A percentile compares a stretch with the other conserved stretches of the same genome.
These are phyloP conservation scores for Clitoria ternatea DNA, from an alignment of 306 rosid genomes.

Conservation along the genomic window DNA sequence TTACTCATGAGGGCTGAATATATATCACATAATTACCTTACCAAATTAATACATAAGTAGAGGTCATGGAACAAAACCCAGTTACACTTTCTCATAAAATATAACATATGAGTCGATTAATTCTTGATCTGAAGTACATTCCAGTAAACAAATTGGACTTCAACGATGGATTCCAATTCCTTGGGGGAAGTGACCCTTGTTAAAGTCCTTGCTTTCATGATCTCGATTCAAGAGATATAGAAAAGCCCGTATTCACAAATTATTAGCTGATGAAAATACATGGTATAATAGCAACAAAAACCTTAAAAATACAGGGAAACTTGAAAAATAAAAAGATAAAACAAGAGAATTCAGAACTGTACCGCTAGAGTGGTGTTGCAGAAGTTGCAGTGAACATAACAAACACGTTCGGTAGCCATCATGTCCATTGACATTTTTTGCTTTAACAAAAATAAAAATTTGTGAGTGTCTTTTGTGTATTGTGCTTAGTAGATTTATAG, in stretches of 20 bases:
- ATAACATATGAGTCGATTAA: conserved; percentile 9
- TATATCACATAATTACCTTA: background rate
- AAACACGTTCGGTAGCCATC: conserved; percentile 94
- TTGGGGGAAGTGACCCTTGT: conserved; percentile 16
- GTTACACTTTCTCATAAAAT: conserved; percentile 51
- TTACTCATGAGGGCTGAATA: background rate
- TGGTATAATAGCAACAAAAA: conserved; percentile 18
- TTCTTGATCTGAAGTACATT: conserved; percentile 20
- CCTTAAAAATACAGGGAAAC: conserved; percentile 5
- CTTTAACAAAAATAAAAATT: background rate
- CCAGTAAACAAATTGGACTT: conserved; percentile 17
- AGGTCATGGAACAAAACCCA: conserved; percentile 30
- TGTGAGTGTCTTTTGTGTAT: conserved; percentile 5
- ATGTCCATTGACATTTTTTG: conserved; percentile 80
- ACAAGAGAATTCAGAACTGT: conserved; percentile 40
- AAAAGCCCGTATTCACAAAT: conserved; percentile 21
- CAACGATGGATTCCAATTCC: conserved; percentile 16
- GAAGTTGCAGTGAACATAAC: conserved; percentile 99
- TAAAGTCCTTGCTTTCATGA: conserved; percentile 14
- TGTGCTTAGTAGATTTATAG: conserved; percentile 28
- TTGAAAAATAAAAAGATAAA: background rate
- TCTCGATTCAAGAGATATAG: conserved; percentile 12
- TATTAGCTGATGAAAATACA: conserved; percentile 41
- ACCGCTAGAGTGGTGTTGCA: conserved; percentile 99
- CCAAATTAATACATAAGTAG: background rate